Evolutionary conservation across 805 yeast genomes (phyloP).

Genomic region (Suhomyces xylopsoci): DNA sequence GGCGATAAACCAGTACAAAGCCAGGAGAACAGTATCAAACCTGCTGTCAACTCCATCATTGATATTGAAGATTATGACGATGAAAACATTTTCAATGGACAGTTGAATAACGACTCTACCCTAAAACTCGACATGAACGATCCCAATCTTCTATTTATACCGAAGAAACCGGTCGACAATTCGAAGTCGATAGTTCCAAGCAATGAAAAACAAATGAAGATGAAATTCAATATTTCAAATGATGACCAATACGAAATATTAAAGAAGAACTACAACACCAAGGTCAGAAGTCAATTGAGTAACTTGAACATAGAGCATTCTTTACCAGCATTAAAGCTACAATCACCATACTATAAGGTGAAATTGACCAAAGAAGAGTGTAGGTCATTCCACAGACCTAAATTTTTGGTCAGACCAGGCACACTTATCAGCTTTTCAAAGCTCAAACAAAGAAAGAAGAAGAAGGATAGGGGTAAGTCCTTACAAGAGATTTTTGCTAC

Average conservation of each 20-base stretch:
- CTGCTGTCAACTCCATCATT: constrained; percentile 5
- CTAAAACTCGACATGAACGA: constrained; percentile 78
- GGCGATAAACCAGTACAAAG: constrained; percentile 20
- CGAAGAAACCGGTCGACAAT: constrained; percentile 28
- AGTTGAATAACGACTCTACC: constrained; percentile 30
- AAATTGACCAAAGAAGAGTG: constrained; percentile 61
- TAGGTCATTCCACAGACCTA: constrained; percentile 78
- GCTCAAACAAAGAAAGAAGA: constrained; percentile 74
- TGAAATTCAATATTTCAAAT: constrained; percentile 80
- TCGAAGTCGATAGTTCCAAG: constrained; percentile 46
- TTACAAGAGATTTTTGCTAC: constrained; percentile 67
- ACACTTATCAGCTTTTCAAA: constrained; percentile 72
- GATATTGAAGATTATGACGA: constrained; percentile 46
- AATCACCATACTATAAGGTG: constrained; percentile 88
- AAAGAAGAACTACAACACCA: constrained; percentile 83
- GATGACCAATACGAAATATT: constrained; percentile 81
- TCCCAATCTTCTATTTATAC: constrained; percentile 68
- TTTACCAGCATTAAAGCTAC: constrained; percentile 79
- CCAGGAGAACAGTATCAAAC: constrained; percentile 15
- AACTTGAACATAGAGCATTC: constrained; percentile 90
- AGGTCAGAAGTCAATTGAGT: constrained; percentile 89
- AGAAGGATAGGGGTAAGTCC: constrained; percentile 84
- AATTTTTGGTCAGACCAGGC: constrained; percentile 74
- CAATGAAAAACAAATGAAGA: constrained; percentile 50
- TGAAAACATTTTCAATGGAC: constrained; percentile 74